Evolutionary conservation across 2,329 filamentous ascomycete genomes (phyloP), one percentile per base, ranked within the genome.

Genomic region (Cercospora sojina): DNA sequence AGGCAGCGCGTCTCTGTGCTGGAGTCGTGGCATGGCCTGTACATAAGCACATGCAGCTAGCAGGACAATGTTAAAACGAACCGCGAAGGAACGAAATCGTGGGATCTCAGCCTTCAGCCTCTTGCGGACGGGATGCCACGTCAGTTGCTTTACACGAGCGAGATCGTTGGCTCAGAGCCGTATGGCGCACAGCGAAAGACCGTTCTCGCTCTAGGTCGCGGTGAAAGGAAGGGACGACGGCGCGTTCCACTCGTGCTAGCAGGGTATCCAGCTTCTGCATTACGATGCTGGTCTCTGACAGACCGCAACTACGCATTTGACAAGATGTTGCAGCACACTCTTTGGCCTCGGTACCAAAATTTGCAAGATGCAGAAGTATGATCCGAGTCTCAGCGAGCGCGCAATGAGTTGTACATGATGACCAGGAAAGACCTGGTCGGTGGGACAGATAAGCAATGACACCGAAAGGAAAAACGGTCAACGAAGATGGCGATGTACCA

Each of bases 1-100:
- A 23, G 27, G 47, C 47, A 29, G 47, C 20, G 12, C 20, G 47
- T 51, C 12, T 23, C 47, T 51, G 47, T 25, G 47, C 47, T 23
- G 20, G 10, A 23, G 12, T 16, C 23, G 47, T 25, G 2, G 47
- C 47, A 53, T 53, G 25, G 47, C 47, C n/a, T 53, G 47, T 27
- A 53, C 47, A 27, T 53, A 10, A 53, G 47, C 47, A 53, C 25
- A 53, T 53, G 47, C 47, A 53, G 47, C 47, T 53, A 53, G 47
- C 23, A 53, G 23, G 25, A 53, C 47, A 23, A 53, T n/a, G 23
- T 53, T 6, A 16, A 25, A 23, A 29, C 25, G 47, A 53, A 29
- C 47, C 47, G 25, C 25, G 13, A 53, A 53, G 47, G 47, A 16
- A 13, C 16, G 23, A 27, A 13, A 27, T 49, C 23, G 12, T 53